Percentiles rank a stretch among this genome's conserved stretches.
Evolutionary conservation across 2,329 filamentous ascomycete genomes (phyloP).

Genomic region (Talaromyces sp.): DNA sequence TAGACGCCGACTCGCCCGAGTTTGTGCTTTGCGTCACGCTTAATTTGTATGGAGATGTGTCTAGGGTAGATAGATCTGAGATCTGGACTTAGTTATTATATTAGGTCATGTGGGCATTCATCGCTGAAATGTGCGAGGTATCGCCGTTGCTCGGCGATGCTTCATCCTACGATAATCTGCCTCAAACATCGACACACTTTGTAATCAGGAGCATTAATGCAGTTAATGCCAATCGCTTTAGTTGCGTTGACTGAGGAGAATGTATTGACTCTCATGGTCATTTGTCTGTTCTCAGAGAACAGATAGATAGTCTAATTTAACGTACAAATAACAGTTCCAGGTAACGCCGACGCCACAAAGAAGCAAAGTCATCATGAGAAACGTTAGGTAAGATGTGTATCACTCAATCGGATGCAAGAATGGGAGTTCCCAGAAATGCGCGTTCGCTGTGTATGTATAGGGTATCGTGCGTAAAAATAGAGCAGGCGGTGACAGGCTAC

Average conservation of each 20-base stretch:
- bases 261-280: neutral
- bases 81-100: neutral
- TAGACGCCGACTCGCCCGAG: neutral
- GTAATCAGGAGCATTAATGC: no score
- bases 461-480: neutral
- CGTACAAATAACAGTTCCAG: neutral
- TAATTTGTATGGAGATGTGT: neutral
- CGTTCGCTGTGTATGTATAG: neutral
- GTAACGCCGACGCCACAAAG: neutral
- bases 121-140: neutral
- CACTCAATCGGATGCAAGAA: neutral
- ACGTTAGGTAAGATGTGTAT: neutral
- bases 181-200: neutral
- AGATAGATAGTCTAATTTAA: neutral
- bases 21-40: neutral
- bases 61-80: neutral
- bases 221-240: neutral
- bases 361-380: neutral
- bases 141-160: neutral
- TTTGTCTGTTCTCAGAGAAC: neutral
- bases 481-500: constrained; percentile 32
- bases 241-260: neutral
- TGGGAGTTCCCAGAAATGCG: neutral
- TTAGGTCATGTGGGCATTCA: neutral
- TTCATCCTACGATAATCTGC: neutral